Conservation (phyloP, 768 basidiomycete species). For the Xerocomus potaroensis region DNA sequence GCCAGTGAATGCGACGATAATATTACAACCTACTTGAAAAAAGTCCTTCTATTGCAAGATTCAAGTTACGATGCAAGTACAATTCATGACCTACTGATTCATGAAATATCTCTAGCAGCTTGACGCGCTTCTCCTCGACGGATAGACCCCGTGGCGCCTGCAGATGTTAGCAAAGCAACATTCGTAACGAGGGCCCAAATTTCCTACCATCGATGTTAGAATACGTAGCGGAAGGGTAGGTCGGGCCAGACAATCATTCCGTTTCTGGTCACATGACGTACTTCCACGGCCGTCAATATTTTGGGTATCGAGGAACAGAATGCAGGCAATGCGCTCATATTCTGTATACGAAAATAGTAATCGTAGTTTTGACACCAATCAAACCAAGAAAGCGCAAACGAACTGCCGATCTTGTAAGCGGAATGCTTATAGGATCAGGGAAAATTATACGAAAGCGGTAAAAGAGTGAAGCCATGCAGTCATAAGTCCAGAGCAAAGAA, state of each 20-base stretch:
- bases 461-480: conserved; percentile 16
- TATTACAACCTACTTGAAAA: conserved; percentile 46
- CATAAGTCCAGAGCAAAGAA: conserved; percentile 28
- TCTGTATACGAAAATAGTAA: conserved; percentile 17
- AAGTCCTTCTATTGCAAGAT: conserved; percentile 65
- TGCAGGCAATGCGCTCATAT: conserved; percentile 26
- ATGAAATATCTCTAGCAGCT: conserved; percentile 89
- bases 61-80: background rate
- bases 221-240: conserved; percentile 1
- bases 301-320: conserved; percentile 7
- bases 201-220: conserved; percentile 18
- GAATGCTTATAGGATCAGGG: conserved; percentile 9
- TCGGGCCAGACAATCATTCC: background rate
- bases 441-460: conserved; percentile 13
- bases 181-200: background rate
- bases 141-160: conserved; percentile 83
- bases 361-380: conserved; percentile 13
- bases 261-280: conserved; percentile 26
- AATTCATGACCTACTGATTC: conserved; percentile 55
- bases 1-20: background rate
- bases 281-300: too few relatives aligned
- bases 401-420: conserved; percentile 9
- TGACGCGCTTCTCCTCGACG: conserved; percentile 84
- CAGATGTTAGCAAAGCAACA: conserved; percentile 1
- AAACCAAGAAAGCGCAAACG: conserved; percentile 21